A percentile compares a stretch with the other conserved stretches of the same genome.
Conservation (phyloP, 768 basidiomycete species). For the Suillus placidus region DNA sequence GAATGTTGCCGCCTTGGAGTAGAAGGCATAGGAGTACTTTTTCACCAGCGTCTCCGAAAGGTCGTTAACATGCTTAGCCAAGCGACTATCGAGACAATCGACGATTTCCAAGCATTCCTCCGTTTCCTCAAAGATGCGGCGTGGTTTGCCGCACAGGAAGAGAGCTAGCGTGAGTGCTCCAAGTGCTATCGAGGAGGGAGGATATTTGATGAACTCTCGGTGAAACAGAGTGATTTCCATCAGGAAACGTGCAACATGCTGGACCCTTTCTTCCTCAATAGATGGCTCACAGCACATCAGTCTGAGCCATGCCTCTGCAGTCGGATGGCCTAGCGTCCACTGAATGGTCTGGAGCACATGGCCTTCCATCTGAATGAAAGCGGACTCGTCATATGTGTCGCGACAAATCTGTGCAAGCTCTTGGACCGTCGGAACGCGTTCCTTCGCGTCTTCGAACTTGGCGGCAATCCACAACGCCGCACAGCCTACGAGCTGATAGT, state of each 20-base stretch:
- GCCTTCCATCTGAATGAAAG: slow-evolving; percentile 99
- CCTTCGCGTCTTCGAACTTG: slow-evolving; percentile 99
- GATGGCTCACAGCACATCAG: slow-evolving; percentile 74
- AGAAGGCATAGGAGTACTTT: slow-evolving; percentile 97
- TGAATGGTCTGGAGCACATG: slow-evolving; percentile 96
- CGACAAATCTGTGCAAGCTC: slow-evolving; percentile 95
- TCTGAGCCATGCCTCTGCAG: slow-evolving; percentile 96
- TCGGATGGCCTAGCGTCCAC: slow-evolving; percentile 96
- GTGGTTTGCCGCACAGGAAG: slow-evolving; percentile 80
- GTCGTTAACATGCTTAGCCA: slow-evolving; percentile 87
- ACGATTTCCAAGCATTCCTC: slow-evolving; percentile 84
- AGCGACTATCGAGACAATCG: slow-evolving; percentile 80
- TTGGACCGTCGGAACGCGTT: slow-evolving; percentile 93
- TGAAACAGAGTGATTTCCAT: slow-evolving; percentile 99
- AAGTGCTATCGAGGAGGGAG: slow-evolving; percentile 86
- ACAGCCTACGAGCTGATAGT: slow-evolving; percentile 98
- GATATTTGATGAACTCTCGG: slow-evolving; percentile 88
- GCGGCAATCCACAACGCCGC: slow-evolving; percentile 99
- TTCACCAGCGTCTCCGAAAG: slow-evolving; percentile 95
- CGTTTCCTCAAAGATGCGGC: slow-evolving; percentile 82
- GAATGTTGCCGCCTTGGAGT: slow-evolving; percentile 92
- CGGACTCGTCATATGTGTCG: slow-evolving; percentile 94
- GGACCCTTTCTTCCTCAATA: slow-evolving; percentile 86
- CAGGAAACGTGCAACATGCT: slow-evolving; percentile 94
- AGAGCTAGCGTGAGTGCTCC: slow-evolving; percentile 89